These are phyloP conservation scores for Chimonanthus salicifolius DNA, from an alignment of 164 flowering plant species.

Conservation along the genomic window DNA sequence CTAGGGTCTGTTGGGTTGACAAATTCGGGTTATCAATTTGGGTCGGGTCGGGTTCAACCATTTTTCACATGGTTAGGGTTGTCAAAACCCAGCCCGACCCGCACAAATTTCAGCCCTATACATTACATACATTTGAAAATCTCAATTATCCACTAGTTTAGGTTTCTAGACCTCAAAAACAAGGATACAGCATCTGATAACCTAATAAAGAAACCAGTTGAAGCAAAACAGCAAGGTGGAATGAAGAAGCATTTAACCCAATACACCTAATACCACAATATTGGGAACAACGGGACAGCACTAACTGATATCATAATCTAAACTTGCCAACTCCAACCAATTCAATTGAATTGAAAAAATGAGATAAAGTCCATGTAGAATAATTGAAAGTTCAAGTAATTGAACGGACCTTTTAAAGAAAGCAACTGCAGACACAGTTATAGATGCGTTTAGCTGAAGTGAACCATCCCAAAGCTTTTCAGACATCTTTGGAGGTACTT, in stretches of 20 bases:
- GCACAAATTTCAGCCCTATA: too few species aligned
- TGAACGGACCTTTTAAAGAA: conserved; percentile 52
- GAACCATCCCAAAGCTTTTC: conserved; percentile 61
- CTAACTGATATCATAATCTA: background rate
- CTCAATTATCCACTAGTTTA: background rate
- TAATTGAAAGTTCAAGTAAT: background rate
- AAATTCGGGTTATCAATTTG: too few species aligned
- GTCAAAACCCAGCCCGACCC: too few species aligned
- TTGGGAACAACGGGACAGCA: too few species aligned
- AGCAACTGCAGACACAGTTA: conserved; percentile 40
- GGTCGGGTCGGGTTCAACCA: too few species aligned
- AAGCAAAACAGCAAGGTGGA: background rate
- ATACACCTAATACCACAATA: background rate
- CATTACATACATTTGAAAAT: too few species aligned
- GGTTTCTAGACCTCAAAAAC: background rate
- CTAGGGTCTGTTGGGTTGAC: too few species aligned
- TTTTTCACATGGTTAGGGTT: too few species aligned
- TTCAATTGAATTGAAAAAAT: background rate
- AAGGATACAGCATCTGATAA: background rate
- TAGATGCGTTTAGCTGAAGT: conserved; percentile 45
- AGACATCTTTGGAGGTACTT: conserved; percentile 15
- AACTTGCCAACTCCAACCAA: background rate
- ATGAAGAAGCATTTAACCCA: background rate
- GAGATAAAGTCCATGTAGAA: background rate
- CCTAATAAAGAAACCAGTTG: background rate